Evolutionary conservation across 2,329 filamentous ascomycete genomes (phyloP).

Genomic region (Beauveria bassiana): DNA sequence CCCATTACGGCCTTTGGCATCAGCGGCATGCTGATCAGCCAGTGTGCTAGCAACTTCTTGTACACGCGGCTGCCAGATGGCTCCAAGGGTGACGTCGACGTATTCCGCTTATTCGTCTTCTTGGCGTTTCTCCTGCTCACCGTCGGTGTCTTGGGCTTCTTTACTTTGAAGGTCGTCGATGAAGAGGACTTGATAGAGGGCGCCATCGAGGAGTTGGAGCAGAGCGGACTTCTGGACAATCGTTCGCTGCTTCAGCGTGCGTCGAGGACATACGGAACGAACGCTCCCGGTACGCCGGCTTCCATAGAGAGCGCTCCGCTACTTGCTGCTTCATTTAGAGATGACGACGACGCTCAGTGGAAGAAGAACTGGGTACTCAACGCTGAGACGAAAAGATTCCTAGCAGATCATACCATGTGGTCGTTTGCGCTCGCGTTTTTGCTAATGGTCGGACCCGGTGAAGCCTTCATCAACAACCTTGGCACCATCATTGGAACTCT

Average conservation of each 20-base stretch:
- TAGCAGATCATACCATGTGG: constrained; percentile 93
- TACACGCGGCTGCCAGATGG: constrained; percentile 62
- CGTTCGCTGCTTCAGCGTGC: constrained; percentile 60
- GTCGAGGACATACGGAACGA: constrained; percentile 55
- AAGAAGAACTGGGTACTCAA: constrained; percentile 92
- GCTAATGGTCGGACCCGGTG: constrained; percentile 87
- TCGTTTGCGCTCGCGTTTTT: constrained; percentile 85
- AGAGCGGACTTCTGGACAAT: constrained; percentile 73
- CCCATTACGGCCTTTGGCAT: constrained; percentile 91
- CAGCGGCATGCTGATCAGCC: constrained; percentile 93
- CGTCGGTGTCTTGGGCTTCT: constrained; percentile 65
- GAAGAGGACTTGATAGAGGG: constrained; percentile 85
- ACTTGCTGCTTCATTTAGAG: constrained; percentile 28
- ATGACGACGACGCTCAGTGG: constrained; percentile 43
- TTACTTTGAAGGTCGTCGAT: constrained; percentile 70
- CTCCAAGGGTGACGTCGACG: constrained; percentile 55
- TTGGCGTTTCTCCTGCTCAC: constrained; percentile 62
- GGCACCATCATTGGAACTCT: constrained; percentile 89
- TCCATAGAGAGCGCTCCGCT: constrained; percentile 38
- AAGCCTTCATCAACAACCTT: constrained; percentile 96
- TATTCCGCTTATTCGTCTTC: constrained; percentile 84
- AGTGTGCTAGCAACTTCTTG: constrained; percentile 72
- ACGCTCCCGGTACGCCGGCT: constrained; percentile 27
- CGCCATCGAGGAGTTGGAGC: constrained; percentile 82
- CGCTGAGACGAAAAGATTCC: constrained; percentile 77